Percentiles rank a stretch among this genome's conserved stretches.
Evolutionary conservation across 768 basidiomycete genomes (phyloP).

Genomic region (Phaeolepiota aurea): DNA sequence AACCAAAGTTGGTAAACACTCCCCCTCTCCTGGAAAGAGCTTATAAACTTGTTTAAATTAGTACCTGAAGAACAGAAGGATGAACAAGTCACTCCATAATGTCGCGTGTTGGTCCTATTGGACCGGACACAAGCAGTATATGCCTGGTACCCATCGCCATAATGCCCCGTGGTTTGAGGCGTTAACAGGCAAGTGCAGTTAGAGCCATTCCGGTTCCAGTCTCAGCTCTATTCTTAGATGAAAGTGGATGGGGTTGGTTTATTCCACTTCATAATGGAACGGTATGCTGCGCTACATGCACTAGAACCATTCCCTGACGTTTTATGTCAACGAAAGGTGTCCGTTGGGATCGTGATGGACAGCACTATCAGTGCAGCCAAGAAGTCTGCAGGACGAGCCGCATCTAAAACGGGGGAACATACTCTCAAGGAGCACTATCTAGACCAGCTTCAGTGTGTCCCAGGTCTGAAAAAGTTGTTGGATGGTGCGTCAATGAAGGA

Average conservation of each 20-base stretch:
- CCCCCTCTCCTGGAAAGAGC: neutral
- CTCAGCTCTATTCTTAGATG: conserved; percentile 28
- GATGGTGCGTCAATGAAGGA: conserved; percentile 13
- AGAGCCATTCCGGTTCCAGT: too few relatives aligned
- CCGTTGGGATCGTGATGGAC: conserved; percentile 46
- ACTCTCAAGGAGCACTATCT: conserved; percentile 19
- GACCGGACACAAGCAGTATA: conserved; percentile 18
- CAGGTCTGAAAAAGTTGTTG: conserved; percentile 15
- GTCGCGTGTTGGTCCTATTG: conserved; percentile 29
- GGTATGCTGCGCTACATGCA: conserved; percentile 2
- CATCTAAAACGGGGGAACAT: conserved; percentile 4
- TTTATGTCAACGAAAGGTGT: conserved; percentile 18
- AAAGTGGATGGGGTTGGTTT: conserved; percentile 52
- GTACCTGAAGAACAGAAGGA: conserved; percentile 22
- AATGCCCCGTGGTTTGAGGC: conserved; percentile 29
- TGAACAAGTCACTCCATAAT: conserved; percentile 22
- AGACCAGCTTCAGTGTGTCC: conserved; percentile 17
- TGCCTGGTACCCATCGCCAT: conserved; percentile 19
- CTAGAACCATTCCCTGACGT: neutral
- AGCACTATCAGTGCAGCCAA: conserved; percentile 21
- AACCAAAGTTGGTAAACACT: conserved; percentile 17
- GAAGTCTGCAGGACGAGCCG: conserved; percentile 12
- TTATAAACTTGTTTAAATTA: neutral
- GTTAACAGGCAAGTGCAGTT: conserved; percentile 13
- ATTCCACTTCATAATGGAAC: conserved; percentile 42